A percentile compares a stretch with the other conserved stretches of the same genome.
phyloP scores from a whole-genome alignment of 2,329 filamentous ascomycete species.

The Tolypocladium nubicola region DNA sequence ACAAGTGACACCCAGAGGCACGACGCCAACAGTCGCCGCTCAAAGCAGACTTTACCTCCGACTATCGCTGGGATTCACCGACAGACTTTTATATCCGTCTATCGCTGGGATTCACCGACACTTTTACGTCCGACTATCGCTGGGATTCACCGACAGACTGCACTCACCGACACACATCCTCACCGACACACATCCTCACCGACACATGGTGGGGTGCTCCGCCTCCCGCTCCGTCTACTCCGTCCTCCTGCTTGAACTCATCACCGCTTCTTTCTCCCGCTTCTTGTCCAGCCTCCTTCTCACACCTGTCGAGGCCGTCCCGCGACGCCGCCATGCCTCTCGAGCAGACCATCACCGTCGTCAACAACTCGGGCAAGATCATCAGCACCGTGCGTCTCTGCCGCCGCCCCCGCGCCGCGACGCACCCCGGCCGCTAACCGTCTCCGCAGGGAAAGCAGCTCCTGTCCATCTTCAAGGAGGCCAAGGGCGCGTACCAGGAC shows the following conservation, averaged over 20 bases:
- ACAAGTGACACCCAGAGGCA: no score
- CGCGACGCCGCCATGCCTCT: constrained; percentile 24
- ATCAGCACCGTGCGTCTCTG: constrained; percentile 64
- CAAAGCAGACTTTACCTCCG: no score
- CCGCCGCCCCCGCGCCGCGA: background rate
- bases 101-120: no score
- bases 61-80: no score
- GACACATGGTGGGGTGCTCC: background rate
- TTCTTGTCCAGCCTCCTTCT: no score
- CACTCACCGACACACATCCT: no score
- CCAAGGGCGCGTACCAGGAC: constrained; percentile 76
- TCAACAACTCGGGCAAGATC: constrained; percentile 84
- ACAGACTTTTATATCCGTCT: no score
- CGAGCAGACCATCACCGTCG: constrained; percentile 72
- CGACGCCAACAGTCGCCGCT: no score
- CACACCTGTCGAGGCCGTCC: background rate
- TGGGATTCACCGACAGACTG: no score
- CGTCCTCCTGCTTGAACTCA: background rate
- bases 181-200: no score
- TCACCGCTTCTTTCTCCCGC: background rate
- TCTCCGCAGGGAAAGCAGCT: constrained; percentile 69
- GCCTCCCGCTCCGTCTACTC: background rate
- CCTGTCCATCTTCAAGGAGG: constrained; percentile 84
- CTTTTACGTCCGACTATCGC: no score
- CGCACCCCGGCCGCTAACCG: background rate